A percentile compares a stretch with the other conserved stretches of the same genome.
Conservation (phyloP, 805 yeast genomes). For the Cyberlindnera maritima region DNA sequence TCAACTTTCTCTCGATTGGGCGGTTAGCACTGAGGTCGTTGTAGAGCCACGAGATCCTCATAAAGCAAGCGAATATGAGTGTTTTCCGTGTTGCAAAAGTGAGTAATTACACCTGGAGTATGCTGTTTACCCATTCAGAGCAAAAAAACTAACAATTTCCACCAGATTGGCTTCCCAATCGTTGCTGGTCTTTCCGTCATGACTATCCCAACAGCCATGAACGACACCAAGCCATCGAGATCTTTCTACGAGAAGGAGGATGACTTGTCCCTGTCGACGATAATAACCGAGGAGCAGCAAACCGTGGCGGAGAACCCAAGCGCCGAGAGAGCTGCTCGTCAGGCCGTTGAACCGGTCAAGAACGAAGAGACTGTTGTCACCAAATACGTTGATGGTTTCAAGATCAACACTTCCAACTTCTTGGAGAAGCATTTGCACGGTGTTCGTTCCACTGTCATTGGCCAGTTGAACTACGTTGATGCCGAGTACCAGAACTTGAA, state of each 20-base stretch:
- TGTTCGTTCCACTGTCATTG: conserved; percentile 17
- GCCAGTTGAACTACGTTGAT: conserved; percentile 16
- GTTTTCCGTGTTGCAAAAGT: conserved; percentile 2
- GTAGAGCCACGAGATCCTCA: neutral
- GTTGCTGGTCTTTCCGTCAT: conserved; percentile 18
- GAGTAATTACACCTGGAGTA: neutral
- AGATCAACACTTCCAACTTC: conserved; percentile 24
- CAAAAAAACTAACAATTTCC: neutral
- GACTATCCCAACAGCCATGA: conserved; percentile 41
- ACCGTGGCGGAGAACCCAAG: conserved; percentile 4
- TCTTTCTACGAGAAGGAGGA: conserved; percentile 25
- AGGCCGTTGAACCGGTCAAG: neutral
- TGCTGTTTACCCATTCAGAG: too few species aligned
- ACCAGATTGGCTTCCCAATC: conserved; percentile 22
- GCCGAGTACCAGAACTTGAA: conserved; percentile 28
- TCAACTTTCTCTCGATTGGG: neutral
- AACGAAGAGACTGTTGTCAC: conserved; percentile 14
- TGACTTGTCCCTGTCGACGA: conserved; percentile 13
- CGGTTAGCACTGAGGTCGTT: neutral
- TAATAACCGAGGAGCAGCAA: conserved; percentile 8
- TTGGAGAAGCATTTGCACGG: conserved; percentile 21
- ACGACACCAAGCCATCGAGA: conserved; percentile 26
- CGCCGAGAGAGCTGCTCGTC: conserved; percentile 3
- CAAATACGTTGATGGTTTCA: conserved; percentile 25
- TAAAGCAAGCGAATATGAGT: neutral